These are phyloP conservation scores for Basipetospora sp. DNA, from an alignment of 2,329 filamentous ascomycete genomes.

Conservation along the genomic window DNA sequence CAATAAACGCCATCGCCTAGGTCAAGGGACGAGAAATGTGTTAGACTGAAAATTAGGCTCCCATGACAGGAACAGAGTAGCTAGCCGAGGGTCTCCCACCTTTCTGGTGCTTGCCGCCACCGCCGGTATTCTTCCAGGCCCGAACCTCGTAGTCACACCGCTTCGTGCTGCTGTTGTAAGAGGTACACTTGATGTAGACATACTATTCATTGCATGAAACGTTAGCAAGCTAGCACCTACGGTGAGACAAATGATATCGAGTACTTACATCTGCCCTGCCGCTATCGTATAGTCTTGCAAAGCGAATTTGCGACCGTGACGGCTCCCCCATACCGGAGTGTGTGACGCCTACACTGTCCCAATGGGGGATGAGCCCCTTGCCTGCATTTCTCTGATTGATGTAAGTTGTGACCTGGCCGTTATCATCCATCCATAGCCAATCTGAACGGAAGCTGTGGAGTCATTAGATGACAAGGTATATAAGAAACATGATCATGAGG, in stretches of 20 bases:
- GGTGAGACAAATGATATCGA: too few relatives aligned
- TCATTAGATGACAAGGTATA: background rate
- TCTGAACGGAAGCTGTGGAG: background rate
- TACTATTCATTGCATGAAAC: conserved; percentile 7
- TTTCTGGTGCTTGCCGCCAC: conserved; percentile 5
- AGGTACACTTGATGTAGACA: conserved; percentile 7
- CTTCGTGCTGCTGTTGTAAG: background rate
- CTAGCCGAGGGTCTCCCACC: too few relatives aligned
- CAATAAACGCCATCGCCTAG: conserved; percentile 4
- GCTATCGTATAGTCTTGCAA: conserved; percentile 8
- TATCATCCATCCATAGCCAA: background rate
- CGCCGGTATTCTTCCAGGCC: conserved; percentile 5
- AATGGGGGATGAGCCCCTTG: background rate
- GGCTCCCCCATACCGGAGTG: background rate
- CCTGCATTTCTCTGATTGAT: conserved; percentile 2
- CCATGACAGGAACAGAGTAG: too few relatives aligned
- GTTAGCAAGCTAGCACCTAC: too few relatives aligned
- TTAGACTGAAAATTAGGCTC: too few relatives aligned
- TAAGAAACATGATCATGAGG: background rate
- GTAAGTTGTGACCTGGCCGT: background rate
- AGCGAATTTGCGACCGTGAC: conserved; percentile 4
- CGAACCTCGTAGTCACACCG: background rate
- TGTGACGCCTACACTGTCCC: background rate
- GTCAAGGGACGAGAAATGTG: too few relatives aligned
- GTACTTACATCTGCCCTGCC: conserved; percentile 8